These are phyloP conservation scores for Erigeron canadensis DNA, from an alignment of 129 eudicot genomes.

Conservation along the genomic window DNA sequence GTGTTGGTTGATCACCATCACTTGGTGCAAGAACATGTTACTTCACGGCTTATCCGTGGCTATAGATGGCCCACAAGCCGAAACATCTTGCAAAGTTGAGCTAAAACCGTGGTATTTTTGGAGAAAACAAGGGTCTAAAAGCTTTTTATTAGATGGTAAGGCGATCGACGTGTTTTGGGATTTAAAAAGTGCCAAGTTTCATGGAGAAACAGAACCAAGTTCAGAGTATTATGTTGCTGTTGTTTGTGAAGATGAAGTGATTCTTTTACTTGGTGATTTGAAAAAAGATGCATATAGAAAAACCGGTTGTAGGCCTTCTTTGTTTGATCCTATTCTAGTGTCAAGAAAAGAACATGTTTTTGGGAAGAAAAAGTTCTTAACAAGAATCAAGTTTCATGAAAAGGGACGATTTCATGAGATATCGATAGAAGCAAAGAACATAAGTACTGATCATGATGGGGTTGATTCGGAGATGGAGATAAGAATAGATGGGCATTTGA, in stretches of 20 bases:
- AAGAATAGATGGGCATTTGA: constrained; percentile 69
- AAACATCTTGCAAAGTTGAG: constrained; percentile 78
- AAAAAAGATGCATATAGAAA: constrained; percentile 84
- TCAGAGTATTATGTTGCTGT: constrained; percentile 93
- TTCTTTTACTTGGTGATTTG: constrained; percentile 69
- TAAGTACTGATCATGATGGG: constrained; percentile 32
- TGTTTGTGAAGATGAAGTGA: constrained; percentile 72
- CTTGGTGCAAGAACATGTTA: constrained; percentile 92
- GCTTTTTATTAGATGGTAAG: constrained; percentile 58
- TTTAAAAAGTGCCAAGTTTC: constrained; percentile 69
- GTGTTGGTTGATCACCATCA: constrained; percentile 72
- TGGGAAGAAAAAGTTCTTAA: constrained; percentile 70
- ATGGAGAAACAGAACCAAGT: constrained; percentile 81
- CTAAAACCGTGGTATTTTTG: constrained; percentile 96
- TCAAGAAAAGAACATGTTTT: constrained; percentile 84
- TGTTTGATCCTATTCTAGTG: constrained; percentile 66
- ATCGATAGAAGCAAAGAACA: constrained; percentile 68
- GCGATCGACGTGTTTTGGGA: constrained; percentile 81
- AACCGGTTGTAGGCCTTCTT: constrained; percentile 85
- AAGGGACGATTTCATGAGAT: constrained; percentile 72
- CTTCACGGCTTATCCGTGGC: constrained; percentile 90
- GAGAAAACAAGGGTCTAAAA: constrained; percentile 87
- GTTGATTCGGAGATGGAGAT: constrained; percentile 91
- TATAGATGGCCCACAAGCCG: constrained; percentile 55
- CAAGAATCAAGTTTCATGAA: constrained; percentile 69